A percentile compares a stretch with the other conserved stretches of the same genome.
Evolutionary conservation across 225 moss, liverwort and hornwort species (phyloP).

Genomic region (Antitrichia curtipendula): DNA sequence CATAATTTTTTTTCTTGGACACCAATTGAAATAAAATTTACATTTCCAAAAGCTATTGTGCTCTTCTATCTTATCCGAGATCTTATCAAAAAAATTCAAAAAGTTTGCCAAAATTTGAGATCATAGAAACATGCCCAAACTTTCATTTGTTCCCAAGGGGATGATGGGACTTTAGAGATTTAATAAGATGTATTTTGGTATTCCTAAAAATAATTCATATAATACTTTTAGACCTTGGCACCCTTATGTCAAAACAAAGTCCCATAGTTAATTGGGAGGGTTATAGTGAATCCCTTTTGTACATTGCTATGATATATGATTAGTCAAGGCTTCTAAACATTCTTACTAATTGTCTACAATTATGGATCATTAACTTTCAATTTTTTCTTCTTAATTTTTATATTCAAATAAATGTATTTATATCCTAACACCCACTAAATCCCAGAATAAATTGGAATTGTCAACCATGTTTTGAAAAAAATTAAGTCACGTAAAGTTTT

Average conservation of each 20-base stretch:
- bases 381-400: background rate
- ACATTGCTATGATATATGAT: background rate
- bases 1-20: rapidly evolving
- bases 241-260: background rate
- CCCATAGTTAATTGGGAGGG: rapidly evolving
- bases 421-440: background rate
- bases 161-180: background rate
- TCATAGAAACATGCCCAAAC: no score
- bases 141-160: no score
- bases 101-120: no score
- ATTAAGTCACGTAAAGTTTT: background rate
- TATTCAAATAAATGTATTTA: background rate
- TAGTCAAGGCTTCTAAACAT: background rate
- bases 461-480: background rate
- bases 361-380: background rate
- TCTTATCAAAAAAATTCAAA: no score
- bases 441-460: background rate
- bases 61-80: no score
- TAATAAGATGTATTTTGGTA: background rate
- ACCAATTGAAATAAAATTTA: background rate
- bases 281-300: rapidly evolving
- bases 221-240: background rate
- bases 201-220: rapidly evolving
- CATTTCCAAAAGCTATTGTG: background rate
- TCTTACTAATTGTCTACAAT: background rate